Percentiles rank a stretch among this genome's conserved stretches.
Conservation (phyloP, 2,329 filamentous ascomycete species). For the Fusarium chuoi region DNA sequence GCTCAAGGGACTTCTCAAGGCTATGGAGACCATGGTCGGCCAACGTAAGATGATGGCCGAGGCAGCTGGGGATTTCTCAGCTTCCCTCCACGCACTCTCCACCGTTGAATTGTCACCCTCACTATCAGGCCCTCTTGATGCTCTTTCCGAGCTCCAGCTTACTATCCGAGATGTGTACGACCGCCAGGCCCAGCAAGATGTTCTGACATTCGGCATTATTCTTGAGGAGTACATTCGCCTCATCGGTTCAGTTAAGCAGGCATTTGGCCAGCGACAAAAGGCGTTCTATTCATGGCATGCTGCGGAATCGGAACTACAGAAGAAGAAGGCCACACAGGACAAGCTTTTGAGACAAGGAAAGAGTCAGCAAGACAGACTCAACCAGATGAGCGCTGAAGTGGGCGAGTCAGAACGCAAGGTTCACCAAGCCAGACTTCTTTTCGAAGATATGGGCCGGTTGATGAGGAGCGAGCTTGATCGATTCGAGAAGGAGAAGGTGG, state of each 20-base stretch:
- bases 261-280: slow-evolving; percentile 92
- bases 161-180: slow-evolving; percentile 96
- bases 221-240: slow-evolving; percentile 98
- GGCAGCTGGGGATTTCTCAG: slow-evolving; percentile 91
- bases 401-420: slow-evolving; percentile 94
- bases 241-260: slow-evolving; percentile 93
- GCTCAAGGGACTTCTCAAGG: slow-evolving; percentile 88
- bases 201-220: slow-evolving; percentile 94
- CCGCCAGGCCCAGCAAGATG: slow-evolving; percentile 95
- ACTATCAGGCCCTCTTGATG: slow-evolving; percentile 88
- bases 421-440: slow-evolving; percentile 87
- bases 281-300: slow-evolving; percentile 94
- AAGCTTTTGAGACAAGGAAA: slow-evolving; percentile 95
- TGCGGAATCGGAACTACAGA: slow-evolving; percentile 89
- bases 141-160: slow-evolving; percentile 90
- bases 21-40: slow-evolving; percentile 90
- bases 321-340: slow-evolving; percentile 88
- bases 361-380: slow-evolving; percentile 93
- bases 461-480: slow-evolving; percentile 92
- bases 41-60: slow-evolving; percentile 95
- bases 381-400: slow-evolving; percentile 91
- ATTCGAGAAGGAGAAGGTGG: slow-evolving; percentile 97
- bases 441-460: slow-evolving; percentile 96
- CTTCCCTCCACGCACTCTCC: slow-evolving; percentile 90
- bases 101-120: slow-evolving; percentile 91